Evolutionary conservation across 805 yeast species (phyloP), one percentile per base, ranked within the genome.

Genomic region (Ogataea corticis): DNA sequence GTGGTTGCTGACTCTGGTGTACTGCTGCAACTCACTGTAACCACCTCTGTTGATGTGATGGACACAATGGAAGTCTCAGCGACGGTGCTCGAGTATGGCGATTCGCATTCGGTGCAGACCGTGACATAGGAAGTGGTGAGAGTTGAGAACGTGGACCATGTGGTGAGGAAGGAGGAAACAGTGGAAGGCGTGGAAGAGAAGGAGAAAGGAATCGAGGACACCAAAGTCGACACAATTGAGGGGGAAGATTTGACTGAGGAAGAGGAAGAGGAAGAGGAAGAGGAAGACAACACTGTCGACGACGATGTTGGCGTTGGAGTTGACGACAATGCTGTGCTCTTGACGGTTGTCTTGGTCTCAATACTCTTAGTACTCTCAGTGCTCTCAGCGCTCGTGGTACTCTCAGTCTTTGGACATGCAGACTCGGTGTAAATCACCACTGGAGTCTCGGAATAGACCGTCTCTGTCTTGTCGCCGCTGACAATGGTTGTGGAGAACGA

Each of bases 111-210:
- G 19, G 39, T 38, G 28, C 30, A 30, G 28, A 38, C 18, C 35
- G 41, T 30, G 12, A 30, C n/a, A n/a, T 38, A 38, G 33, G 34
- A 38, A n/a, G 41, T 32, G 23, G 38, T 14, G 15, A 32, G 21
- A 23, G 40, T 40, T n/a, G 13, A 16, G n/a, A 14, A 3, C 3
- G 33, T 29, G 19, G 38, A 29, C 7, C 39, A 49, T 42, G 25
- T 19, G n/a, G 12, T 16, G 10, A 19, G 43, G 7, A 19, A 33
- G 32, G 41, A 37, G 21, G 32, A 7, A n/a, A 29, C n/a, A n/a
- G n/a, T n/a, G n/a, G n/a, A n/a, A n/a, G n/a, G n/a, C n/a, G n/a
- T 27, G 31, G 32, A 25, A 7, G 41, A 23, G 21, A 17, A 10
- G 32, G 21, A n/a, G 18, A 12, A 37, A 13, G 30, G 19, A 7